Evolutionary conservation across 257 asterid genomes (phyloP), one percentile per base, ranked within the genome.

Genomic region (Lycium ferocissimum): DNA sequence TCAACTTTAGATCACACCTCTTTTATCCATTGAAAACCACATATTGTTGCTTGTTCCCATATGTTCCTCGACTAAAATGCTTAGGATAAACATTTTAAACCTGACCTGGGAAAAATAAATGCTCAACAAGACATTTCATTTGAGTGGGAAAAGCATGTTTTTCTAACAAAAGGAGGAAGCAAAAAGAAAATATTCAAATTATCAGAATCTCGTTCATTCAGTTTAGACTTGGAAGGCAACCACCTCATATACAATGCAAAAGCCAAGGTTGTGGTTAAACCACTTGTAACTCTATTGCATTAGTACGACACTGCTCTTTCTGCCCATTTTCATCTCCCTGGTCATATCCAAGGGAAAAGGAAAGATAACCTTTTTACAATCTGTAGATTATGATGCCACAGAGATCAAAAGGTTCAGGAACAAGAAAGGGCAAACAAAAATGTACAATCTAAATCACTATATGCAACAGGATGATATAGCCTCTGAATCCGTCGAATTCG

Each of bases 101-200:
- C 61, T 8, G 82, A 53, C 49, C 12, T 53, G 45, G 82, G 26
- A 78, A 17, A 43, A 54, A 51, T 51, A 76, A 76, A 76, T 76
- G 81, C 2, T 76, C 62, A 49, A 51, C 20, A 22, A 26, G 63
- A 51, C 63, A 76, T 22, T 49, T 22, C 62, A 51, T 75, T 47
- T 20, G 12, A 73, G 53, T 70, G 51, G 54, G 7, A 71, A 18
- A 43, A 6, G 26, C 38, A 73, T 45, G 33, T 45, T 73, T 72
- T 45, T 73, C 59, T 73, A 45, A 45, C 38, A 10, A 9, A 20
- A 73, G 81, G 81, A 73, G 33, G 40, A 13, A 5, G 20, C 62
- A 57, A 57, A 57, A 57, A 1, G 62, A 57, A 18, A 57, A 57
- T 57, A 15, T 57, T 15, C 45, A 26, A 26, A 26, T 26, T 26